These are phyloP conservation scores for Poteriospumella lacustris DNA, from an alignment of 108 stramenopile genomes.

Conservation along the genomic window DNA sequence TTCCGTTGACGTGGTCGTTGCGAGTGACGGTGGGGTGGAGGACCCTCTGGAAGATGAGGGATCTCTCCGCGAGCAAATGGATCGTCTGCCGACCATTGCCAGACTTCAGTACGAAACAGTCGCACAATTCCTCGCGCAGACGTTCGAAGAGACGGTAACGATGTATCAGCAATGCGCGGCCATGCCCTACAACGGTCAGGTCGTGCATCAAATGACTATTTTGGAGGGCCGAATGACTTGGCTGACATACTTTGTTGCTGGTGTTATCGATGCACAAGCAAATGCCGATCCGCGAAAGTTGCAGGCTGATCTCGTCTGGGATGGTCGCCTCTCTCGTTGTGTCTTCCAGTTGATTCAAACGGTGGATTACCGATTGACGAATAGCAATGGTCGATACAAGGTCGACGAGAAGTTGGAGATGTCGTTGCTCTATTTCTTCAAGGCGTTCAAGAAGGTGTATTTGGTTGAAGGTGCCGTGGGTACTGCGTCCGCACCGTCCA, in stretches of 20 bases:
- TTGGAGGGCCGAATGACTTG: constrained; percentile 90
- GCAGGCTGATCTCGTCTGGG: constrained; percentile 76
- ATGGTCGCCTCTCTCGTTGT: constrained; percentile 79
- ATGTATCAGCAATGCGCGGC: constrained; percentile 64
- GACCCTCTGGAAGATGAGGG: constrained; percentile 91
- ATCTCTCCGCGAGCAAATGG: constrained; percentile 85
- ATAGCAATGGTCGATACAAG: constrained; percentile 64
- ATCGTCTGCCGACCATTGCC: constrained; percentile 84
- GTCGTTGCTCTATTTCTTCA: constrained; percentile 65
- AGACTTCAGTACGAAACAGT: constrained; percentile 80
- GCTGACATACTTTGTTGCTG: constrained; percentile 85
- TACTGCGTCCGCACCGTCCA: not conserved
- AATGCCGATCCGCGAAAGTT: constrained; percentile 56
- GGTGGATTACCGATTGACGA: constrained; percentile 73
- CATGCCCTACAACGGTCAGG: not conserved
- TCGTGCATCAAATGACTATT: constrained; percentile 27
- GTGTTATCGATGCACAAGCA: constrained; percentile 79
- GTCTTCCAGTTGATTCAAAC: constrained; percentile 77
- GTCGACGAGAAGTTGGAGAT: constrained; percentile 69
- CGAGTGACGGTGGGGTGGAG: constrained; percentile 74
- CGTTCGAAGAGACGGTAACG: constrained; percentile 78
- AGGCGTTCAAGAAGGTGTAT: constrained; percentile 80
- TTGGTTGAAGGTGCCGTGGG: constrained; percentile 11
- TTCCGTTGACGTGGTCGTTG: constrained; percentile 74
- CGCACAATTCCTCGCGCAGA: constrained; percentile 68